Conservation (phyloP, 2,329 filamentous ascomycete genomes). For the Emergomyces africanus region DNA sequence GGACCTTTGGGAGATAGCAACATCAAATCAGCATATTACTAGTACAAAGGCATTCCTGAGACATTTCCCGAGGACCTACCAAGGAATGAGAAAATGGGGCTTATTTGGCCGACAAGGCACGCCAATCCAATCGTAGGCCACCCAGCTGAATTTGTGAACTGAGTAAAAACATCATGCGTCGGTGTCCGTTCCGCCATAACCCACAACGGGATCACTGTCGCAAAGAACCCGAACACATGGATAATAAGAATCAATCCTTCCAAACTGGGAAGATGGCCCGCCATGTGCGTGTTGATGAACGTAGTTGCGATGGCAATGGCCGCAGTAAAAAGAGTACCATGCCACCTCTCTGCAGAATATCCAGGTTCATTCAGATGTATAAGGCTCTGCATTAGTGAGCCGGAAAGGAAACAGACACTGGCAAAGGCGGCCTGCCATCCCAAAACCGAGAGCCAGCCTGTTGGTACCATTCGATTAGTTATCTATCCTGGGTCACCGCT, state of each 20-base stretch:
- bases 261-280: slow-evolving; percentile 32
- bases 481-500: background rate
- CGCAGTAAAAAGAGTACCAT: slow-evolving; percentile 38
- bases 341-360: slow-evolving; percentile 33
- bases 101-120: slow-evolving; percentile 23
- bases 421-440: slow-evolving; percentile 34
- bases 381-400: slow-evolving; percentile 25
- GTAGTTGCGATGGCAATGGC: slow-evolving; percentile 28
- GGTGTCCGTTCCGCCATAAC: slow-evolving; percentile 30
- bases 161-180: slow-evolving; percentile 33
- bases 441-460: slow-evolving; percentile 30
- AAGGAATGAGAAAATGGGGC: slow-evolving; percentile 25
- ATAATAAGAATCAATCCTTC: slow-evolving; percentile 38
- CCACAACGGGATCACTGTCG: slow-evolving; percentile 36
- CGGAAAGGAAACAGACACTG: slow-evolving; percentile 22
- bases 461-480: background rate
- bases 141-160: slow-evolving; percentile 35
- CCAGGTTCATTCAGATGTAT: slow-evolving; percentile 23
- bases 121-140: slow-evolving; percentile 35
- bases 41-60: background rate
- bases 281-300: slow-evolving; percentile 33
- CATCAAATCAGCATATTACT: background rate
- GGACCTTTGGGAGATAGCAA: slow-evolving; percentile 5
- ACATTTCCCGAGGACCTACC: slow-evolving; percentile 12
- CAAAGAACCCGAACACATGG: slow-evolving; percentile 42